Base-by-base conservation (phyloP, 176 grass and related monocot species). In the Aechmea fasciata region DNA sequence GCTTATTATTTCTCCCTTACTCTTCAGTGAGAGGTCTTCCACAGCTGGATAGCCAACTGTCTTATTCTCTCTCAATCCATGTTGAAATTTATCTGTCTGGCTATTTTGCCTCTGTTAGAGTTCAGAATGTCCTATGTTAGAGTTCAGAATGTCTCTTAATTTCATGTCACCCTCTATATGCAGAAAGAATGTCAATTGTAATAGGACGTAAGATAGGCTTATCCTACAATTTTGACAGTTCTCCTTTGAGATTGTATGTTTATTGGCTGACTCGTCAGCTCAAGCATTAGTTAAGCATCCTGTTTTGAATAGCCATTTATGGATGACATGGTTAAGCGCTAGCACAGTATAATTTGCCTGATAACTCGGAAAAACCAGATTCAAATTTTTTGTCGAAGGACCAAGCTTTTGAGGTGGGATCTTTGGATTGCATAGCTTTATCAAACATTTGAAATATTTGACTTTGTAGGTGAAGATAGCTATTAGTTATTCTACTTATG, bases 381-480 rank as follows among this genome's bases (percentile, higher is more conserved):
- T 61, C 6, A 9, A 61, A 19, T 19, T 61, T 61, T 61, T 61
- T 9, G 20, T 7, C 20, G 54, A 22, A 7, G 55, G 55, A 61
- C 7, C 55, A 10, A 61, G 10, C 20, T 18, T 7, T 61, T 61
- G 14, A 61, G 55, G 10, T 18, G n/a, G 52, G 17, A 61, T 61
- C 20, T 7, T 61, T 10, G 15, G 55, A 61, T 18, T n/a, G 15
- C 13, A 15, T 61, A 10, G 15, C 20, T 15, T 22, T 9, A 18
- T 61, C 15, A 61, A 17, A 61, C 17, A 22, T 18, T 61, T 18
- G 15, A 19, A n/a, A 61, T 18, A 10, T n/a, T 61, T 61, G 15
- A 61, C 55, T 61, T 61, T 61, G 17, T 61, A 61, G 55, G 20
- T 61, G 55, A 61, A 61, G 54, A 59, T 59, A 18, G 2, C 55